Base-by-base conservation (phyloP, 73 alveolate species). In the Tetrahymena thermophila region DNA sequence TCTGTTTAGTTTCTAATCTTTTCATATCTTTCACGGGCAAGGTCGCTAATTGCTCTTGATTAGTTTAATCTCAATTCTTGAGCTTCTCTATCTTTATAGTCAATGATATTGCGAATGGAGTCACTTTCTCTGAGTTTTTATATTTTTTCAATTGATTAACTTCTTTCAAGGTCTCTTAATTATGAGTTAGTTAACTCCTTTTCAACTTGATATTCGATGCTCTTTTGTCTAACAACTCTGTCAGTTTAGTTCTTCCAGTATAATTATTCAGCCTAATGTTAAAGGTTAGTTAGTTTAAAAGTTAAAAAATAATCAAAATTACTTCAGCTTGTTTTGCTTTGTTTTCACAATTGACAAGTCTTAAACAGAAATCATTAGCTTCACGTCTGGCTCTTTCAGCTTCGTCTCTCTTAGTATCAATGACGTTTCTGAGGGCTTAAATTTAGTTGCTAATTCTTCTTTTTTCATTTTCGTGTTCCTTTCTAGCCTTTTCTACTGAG, bases 321-420 rank as follows among this genome's bases (percentile, higher is more conserved):
- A 71, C 89, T 31, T 71, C 89, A 28, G 89, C 89, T 28, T n/a
- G 40, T 19, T 34, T 25, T 19, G 89, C 89, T 71, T 71, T 71
- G 42, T 71, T 71, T 71, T 71, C 89, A 71, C 89, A 71, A 21
- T 71, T 71, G 37, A 71, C 89, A 11, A 71, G 89, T 71, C 31
- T 71, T 21, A 71, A 71, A 17, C 89, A 71, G 89, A 71, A 71
- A 71, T 71, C 89, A n/a, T 71, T 71, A n/a, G 89, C 89, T 71
- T 71, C 89, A 71, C 89, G 89, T 71, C 89, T 71, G n/a, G 89
- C 89, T 71, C 89, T 71, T 71, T 71, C 89, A 71, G 89, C 89
- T 71, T 71, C 89, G 40, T 71, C 89, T 71, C 89, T 71, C 89
- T 71, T 71, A n/a, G 89, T 42, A 71, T 71, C 89, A 25, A 71